Base-by-base conservation (phyloP, 371 early-diverging fungal species). In the Zancudomyces culisetae region DNA sequence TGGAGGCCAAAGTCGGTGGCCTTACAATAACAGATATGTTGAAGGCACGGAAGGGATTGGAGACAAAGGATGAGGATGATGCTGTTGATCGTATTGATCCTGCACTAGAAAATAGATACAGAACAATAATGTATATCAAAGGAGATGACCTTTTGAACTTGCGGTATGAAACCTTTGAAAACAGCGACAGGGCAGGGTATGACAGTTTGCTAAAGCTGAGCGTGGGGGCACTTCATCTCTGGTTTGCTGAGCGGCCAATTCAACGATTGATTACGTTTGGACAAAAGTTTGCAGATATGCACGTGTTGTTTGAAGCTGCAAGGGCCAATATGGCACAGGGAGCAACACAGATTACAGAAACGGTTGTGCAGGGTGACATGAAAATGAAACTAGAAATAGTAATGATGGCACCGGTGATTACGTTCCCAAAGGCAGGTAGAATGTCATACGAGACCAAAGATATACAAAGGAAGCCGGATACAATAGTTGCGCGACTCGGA, bases 111-210 rank as follows among this genome's bases (percentile, higher is more conserved):
- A n/a, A n/a, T n/a, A 24, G 59, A 1, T 51, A 59, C 45, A 67
- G 70, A 28, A 68, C 81, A 51, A 69, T 93, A 12, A 61, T 96
- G 27, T 75, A 76, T 0, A 87, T 95, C 52, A 85, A 90, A 60
- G 90, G 91, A 4, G 81, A 85, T 35, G 84, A 92, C 49, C 68
- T 89, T 19, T 90, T 89, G 6, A 83, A 87, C 55, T 79, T 97
- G 48, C 70, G 71, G 2, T 93, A 83, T 62, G 83, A 88, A 55
- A 87, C 87, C 0, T 90, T 73, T 63, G 72, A 77, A 27, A 59
- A 62, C 1, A 56, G 59, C 0, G 43, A 59, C 1, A 85, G 83
- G 52, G 87, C 92, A 0, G 91, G 91, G 0, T 90, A 89, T 58
- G 90, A 97, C 52, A 78, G 83, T 6, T 71, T 78, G 0, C 60